Percentiles rank a stretch among this genome's conserved stretches.
Conservation (phyloP, 345 rosid genomes). For the Salix exigua region DNA sequence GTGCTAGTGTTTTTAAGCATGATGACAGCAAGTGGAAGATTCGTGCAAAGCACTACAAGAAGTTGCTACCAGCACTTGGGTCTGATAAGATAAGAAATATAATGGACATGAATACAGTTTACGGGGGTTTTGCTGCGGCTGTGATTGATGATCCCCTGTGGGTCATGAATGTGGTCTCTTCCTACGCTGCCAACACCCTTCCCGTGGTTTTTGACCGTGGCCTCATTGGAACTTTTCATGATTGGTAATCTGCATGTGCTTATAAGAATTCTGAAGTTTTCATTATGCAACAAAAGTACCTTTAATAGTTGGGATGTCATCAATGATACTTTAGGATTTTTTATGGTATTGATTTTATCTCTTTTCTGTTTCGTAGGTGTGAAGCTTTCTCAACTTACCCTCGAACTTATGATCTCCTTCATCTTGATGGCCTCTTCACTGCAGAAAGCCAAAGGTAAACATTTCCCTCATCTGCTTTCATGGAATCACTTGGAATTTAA, state of each 20-base stretch:
- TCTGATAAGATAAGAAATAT: constrained; percentile 80
- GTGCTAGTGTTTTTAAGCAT: constrained; percentile 56
- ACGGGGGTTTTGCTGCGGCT: constrained; percentile 89
- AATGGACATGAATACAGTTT: constrained; percentile 98
- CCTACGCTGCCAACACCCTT: constrained; percentile 74
- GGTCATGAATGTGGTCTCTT: constrained; percentile 95
- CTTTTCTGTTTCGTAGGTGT: constrained; percentile 57
- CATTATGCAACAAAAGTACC: not conserved
- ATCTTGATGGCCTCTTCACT: constrained; percentile 82
- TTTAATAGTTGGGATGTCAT: not conserved
- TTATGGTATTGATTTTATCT: constrained; percentile 7
- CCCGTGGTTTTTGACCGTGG: constrained; percentile 89
- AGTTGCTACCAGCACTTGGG: constrained; percentile 73
- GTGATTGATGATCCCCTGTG: constrained; percentile 71
- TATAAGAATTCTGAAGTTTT: not conserved
- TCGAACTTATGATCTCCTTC: constrained; percentile 91
- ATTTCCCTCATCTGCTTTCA: not conserved
- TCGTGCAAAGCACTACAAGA: constrained; percentile 82
- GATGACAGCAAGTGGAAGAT: constrained; percentile 83
- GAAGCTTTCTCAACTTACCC: constrained; percentile 98
- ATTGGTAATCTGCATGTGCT: constrained; percentile 53
- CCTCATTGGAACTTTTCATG: constrained; percentile 89
- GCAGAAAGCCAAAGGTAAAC: constrained; percentile 85
- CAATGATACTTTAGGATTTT: not conserved
- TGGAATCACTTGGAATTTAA: not conserved